A percentile compares a stretch with the other conserved stretches of the same genome.
Evolutionary conservation across 768 basidiomycete species (phyloP).

Genomic region (Kwoniella dendrophila): DNA sequence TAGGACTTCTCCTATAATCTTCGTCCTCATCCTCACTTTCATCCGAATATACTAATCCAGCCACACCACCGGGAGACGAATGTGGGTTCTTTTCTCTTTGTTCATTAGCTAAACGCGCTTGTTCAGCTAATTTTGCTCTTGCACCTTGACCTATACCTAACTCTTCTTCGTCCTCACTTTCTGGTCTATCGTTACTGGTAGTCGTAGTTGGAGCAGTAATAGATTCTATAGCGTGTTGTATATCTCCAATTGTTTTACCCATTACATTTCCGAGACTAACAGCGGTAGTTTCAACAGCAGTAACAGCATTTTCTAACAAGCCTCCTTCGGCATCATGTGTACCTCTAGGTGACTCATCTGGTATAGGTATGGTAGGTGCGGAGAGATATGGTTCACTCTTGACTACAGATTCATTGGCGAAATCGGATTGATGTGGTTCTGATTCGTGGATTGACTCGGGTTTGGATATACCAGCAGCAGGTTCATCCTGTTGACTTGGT

Average conservation of each 20-base stretch:
- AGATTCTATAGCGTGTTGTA: constrained; percentile 87
- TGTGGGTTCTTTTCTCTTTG: constrained; percentile 39
- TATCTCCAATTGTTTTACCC: constrained; percentile 85
- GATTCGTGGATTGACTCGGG: constrained; percentile 5
- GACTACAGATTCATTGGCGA: constrained; percentile 5
- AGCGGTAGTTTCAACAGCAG: constrained; percentile 30
- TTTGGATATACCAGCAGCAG: too few species aligned
- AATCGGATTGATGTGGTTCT: constrained; percentile 21
- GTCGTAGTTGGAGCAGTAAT: too few species aligned
- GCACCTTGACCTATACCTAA: constrained; percentile 44
- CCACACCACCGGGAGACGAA: constrained; percentile 34
- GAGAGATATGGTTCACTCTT: constrained; percentile 12
- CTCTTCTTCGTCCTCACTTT: constrained; percentile 49
- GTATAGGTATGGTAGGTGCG: constrained; percentile 8
- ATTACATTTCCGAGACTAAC: constrained; percentile 60
- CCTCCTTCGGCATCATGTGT: constrained; percentile 20
- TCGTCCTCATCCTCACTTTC: constrained; percentile 61
- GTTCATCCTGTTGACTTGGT: constrained; percentile 52
- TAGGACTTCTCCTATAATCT: constrained; percentile 48
- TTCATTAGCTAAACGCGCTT: constrained; percentile 56
- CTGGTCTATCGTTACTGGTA: too few species aligned
- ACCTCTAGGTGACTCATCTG: constrained; percentile 26
- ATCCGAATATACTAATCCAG: constrained; percentile 58
- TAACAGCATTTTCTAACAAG: constrained; percentile 19
- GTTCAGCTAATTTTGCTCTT: constrained; percentile 56